Base-by-base conservation (phyloP, 2,329 filamentous ascomycete species). In the Xenosphaeropsis pyriputrescens region DNA sequence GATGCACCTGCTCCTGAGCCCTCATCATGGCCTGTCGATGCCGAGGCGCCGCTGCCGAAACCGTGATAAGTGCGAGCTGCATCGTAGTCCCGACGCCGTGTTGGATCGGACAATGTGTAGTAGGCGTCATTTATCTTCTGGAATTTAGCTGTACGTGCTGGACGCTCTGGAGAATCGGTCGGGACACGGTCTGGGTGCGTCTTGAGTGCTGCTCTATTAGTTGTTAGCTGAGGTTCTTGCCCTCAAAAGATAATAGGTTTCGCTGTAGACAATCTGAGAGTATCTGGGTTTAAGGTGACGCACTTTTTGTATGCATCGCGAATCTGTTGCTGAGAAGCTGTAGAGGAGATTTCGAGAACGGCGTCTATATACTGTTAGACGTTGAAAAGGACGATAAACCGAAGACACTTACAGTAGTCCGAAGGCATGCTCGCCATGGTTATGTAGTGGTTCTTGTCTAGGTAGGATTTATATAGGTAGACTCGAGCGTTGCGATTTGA, bases 241-340 rank as follows among this genome's bases (percentile, higher is more conserved):
- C 7, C 22, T 26, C 22, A 11, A 26, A 9, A 9, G 8, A 26
- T 9, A 26, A 26, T 11, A 9, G 8, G 22, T 6, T 26, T 5
- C 12, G 22, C 22, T 6, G 3, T 26, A 26, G 4, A 7, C 19
- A 31, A 9, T 29, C 13, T 36, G 11, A 19, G 9, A n/a, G 35
- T 8, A 32, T n/a, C 13, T 37, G 40, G 41, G 14, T 37, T 22
- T 15, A 5, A 14, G 11, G 17, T 34, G 6, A 31, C 47, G 29
- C 50, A 84, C 80, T 81, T 80, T 58, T 98, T 98, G 68, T 96
- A 98, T 36, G 88, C 91, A 67, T 85, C 82, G 50, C 89, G 82
- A 54, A 98, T 79, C 57, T 96, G 82, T 52, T 86, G 76, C 41
- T 78, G 74, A 0, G 76, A 81, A 26, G 89, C 86, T 48, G 70